Conservation (phyloP, 2,329 filamentous ascomycete species). For the Paramyrothecium sp. region DNA sequence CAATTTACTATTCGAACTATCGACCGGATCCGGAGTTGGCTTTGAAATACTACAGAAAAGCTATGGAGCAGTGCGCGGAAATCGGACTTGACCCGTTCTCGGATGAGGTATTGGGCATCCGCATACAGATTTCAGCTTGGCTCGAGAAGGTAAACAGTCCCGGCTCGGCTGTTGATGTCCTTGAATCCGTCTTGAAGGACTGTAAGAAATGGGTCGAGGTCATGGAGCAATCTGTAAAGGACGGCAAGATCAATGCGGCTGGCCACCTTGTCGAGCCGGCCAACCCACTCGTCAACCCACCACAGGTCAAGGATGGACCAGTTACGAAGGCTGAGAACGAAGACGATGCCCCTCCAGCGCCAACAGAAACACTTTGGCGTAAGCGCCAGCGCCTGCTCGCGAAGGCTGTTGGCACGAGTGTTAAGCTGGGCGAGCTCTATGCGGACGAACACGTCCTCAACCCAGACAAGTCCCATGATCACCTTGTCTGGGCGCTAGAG, state of each 20-base stretch:
- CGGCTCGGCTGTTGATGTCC: constrained; percentile 68
- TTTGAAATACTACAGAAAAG: constrained; percentile 79
- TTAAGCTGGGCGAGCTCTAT: constrained; percentile 86
- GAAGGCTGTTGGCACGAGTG: constrained; percentile 71
- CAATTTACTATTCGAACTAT: constrained; percentile 83
- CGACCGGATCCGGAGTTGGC: constrained; percentile 73
- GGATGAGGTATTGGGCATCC: constrained; percentile 86
- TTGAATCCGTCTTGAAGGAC: constrained; percentile 74
- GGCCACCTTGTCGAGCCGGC: constrained; percentile 27
- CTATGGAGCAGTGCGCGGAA: constrained; percentile 70
- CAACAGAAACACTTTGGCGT: constrained; percentile 49
- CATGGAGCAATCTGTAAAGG: constrained; percentile 48
- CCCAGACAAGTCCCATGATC: constrained; percentile 66
- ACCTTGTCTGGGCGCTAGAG: constrained; percentile 80
- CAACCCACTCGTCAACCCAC: neutral
- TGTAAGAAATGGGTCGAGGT: constrained; percentile 59
- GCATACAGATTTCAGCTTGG: constrained; percentile 76
- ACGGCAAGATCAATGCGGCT: constrained; percentile 42
- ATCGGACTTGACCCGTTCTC: constrained; percentile 82
- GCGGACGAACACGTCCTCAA: constrained; percentile 73
- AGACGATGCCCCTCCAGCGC: constrained; percentile 15
- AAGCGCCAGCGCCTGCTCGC: constrained; percentile 67
- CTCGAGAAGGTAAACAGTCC: constrained; percentile 75
- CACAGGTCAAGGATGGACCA: constrained; percentile 3
- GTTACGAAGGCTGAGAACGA: constrained; percentile 15